Conservation (phyloP, 2,329 filamentous ascomycete genomes). For the Cyphellophora europaea region DNA sequence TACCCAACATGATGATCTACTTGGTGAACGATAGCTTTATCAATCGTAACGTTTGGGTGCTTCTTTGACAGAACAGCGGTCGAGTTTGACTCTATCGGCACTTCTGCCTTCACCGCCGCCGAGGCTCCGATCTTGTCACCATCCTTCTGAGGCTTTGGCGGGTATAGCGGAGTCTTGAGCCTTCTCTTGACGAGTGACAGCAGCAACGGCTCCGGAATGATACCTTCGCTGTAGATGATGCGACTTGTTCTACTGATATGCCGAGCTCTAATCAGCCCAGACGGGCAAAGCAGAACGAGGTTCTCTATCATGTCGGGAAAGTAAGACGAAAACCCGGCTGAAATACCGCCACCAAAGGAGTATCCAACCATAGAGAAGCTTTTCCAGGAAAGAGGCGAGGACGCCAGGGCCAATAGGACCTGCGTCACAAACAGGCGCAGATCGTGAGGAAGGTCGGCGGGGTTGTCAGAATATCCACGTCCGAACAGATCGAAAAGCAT, state of each 20-base stretch:
- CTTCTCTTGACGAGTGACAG: conserved; percentile 42
- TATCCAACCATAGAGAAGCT: conserved; percentile 68
- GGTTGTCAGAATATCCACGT: conserved; percentile 66
- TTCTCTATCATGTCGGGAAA: conserved; percentile 60
- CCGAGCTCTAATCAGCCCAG: conserved; percentile 60
- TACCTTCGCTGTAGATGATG: conserved; percentile 51
- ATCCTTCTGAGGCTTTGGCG: conserved; percentile 23
- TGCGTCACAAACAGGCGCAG: conserved; percentile 64
- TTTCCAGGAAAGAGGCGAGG: conserved; percentile 61
- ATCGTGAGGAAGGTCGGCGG: conserved; percentile 59
- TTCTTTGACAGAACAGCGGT: conserved; percentile 43
- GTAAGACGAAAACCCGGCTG: conserved; percentile 58
- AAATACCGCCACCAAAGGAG: conserved; percentile 68
- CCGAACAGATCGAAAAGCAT: conserved; percentile 67
- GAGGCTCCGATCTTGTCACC: conserved; percentile 28
- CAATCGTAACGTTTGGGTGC: conserved; percentile 47
- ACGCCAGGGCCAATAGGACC: conserved; percentile 60
- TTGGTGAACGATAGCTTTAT: conserved; percentile 61
- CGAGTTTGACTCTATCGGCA: conserved; percentile 24
- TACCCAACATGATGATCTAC: conserved; percentile 58
- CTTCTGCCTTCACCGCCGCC: conserved; percentile 32
- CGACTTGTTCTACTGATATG: conserved; percentile 54
- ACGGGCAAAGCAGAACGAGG: conserved; percentile 68
- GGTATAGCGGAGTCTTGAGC: conserved; percentile 34
- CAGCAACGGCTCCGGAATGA: conserved; percentile 51